Evolutionary conservation across 2,329 filamentous ascomycete genomes (phyloP), one percentile per base, ranked within the genome.

Genomic region (Lizonia empirigonia): DNA sequence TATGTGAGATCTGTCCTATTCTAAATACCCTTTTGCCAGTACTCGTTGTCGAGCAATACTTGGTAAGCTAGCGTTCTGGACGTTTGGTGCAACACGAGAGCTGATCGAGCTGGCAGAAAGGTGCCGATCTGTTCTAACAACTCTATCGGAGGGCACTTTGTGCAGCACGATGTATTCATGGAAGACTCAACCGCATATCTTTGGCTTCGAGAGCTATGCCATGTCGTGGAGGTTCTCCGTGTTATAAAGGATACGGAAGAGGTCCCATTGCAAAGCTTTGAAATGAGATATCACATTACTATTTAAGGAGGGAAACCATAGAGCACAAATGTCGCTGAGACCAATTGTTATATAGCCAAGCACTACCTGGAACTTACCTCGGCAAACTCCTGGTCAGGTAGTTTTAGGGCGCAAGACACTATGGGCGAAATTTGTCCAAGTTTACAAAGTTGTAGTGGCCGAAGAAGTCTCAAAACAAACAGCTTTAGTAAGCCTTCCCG

Each of bases 21-120:
- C 10, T 55, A 40, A n/a, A 69, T 49, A 5, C 50, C 57, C 10
- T 57, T 50, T 13, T 60, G 55, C 65, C 67, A 70, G 38, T 67
- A 70, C 2, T 47, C 44, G n/a, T 63, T 55, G 32, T 67, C 51
- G 13, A 69, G 46, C 9, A 50, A 56, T 6, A 64, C 34, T 16
- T 60, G 65, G 7, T 20, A 23, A 9, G 59, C 51, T n/a, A 68
- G 44, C 1, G 47, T 26, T 34, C 54, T 63, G 0, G 63, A 66
- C 7, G 57, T 55, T n/a, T 48, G 46, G 18, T 63, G 62, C 12
- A 70, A 24, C 10, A 55, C 51, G 15, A 68, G 41, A 16, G 54
- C 50, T 1, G 59, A 58, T 10, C 35, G 24, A 0, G 50, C 26
- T 7, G 64, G 53, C 12, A 70, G 50, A 20, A 55, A 45, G 18